phyloP scores from a whole-genome alignment of 1,284 basidiomycete genomes.

The Ceratobasidium sp. region DNA sequence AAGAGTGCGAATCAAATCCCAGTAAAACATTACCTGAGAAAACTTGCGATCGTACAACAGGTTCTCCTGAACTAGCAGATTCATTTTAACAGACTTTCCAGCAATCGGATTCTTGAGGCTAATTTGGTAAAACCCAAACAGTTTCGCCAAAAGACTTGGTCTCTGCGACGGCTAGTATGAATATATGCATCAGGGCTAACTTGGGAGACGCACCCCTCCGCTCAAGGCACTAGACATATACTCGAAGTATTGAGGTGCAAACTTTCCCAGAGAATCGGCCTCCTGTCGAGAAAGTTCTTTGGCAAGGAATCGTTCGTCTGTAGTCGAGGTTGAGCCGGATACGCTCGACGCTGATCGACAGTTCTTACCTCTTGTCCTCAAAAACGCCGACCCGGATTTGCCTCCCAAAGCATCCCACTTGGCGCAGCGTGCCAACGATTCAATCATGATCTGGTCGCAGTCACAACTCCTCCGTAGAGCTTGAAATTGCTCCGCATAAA shows the following conservation, averaged over 20 bases:
- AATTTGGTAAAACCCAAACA: conserved; percentile 97
- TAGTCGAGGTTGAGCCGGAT: background rate
- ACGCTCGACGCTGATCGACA: background rate
- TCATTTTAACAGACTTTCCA: conserved; percentile 89
- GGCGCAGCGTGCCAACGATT: conserved; percentile 91
- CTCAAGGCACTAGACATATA: conserved; percentile 92
- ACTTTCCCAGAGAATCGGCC: conserved; percentile 94
- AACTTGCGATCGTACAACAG: conserved; percentile 93
- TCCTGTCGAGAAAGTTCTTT: conserved; percentile 95
- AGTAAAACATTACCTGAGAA: conserved; percentile 67
- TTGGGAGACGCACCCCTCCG: conserved; percentile 69
- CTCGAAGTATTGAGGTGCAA: conserved; percentile 97
- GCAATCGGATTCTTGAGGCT: conserved; percentile 86
- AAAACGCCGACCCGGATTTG: conserved; percentile 95
- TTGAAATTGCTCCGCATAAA: conserved; percentile 98
- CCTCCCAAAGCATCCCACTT: conserved; percentile 98
- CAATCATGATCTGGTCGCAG: conserved; percentile 93
- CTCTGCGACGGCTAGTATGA: conserved; percentile 64
- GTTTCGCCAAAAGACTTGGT: conserved; percentile 94
- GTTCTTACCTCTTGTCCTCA: conserved; percentile 87
- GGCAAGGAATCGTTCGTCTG: conserved; percentile 97
- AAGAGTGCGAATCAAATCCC: background rate
- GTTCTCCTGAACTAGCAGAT: conserved; percentile 98
- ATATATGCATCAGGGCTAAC: conserved; percentile 20
- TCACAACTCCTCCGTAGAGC: conserved; percentile 91